Conservation (phyloP, 352 stramenopile species). For the Globisporangium parvum region DNA sequence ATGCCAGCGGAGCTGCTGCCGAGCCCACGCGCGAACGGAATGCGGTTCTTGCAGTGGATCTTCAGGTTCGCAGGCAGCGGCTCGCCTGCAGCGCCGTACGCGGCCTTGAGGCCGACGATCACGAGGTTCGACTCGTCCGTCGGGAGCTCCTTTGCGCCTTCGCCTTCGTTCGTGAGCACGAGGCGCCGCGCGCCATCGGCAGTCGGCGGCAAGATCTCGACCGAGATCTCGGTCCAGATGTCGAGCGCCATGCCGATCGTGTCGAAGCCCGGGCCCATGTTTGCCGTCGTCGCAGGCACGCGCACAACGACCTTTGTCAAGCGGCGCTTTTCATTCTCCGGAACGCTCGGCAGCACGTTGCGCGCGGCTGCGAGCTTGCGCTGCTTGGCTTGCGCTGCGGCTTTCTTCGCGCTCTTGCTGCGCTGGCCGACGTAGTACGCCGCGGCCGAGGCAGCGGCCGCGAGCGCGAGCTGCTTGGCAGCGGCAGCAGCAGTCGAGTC, state of each 20-base stretch:
- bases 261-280: constrained; percentile 98
- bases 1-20: constrained; percentile 98
- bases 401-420: constrained; percentile 27
- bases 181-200: constrained; percentile 64
- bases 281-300: constrained; percentile 97
- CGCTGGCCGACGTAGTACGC: constrained; percentile 60
- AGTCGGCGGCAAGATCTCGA: constrained; percentile 68
- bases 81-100: constrained; percentile 94
- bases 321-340: constrained; percentile 35
- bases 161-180: constrained; percentile 95
- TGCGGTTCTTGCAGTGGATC: constrained; percentile 97
- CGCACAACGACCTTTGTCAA: constrained; percentile 94
- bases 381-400: constrained; percentile 14
- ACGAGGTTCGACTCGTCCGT: constrained; percentile 91
- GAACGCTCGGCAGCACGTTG: constrained; percentile 14
- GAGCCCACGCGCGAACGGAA: constrained; percentile 95
- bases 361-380: constrained; percentile 13
- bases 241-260: constrained; percentile 98
- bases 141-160: constrained; percentile 91
- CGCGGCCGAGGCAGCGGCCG: constrained; percentile 41
- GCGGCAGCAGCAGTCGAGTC: constrained; percentile 6
- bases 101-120: constrained; percentile 92
- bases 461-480: constrained; percentile 52
- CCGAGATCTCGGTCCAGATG: constrained; percentile 98
- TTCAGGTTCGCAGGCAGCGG: constrained; percentile 89